Evolutionary conservation across 495 filamentous ascomycete species (phyloP), one percentile per base, ranked within the genome.

Genomic region (Aspergillus ostianus): DNA sequence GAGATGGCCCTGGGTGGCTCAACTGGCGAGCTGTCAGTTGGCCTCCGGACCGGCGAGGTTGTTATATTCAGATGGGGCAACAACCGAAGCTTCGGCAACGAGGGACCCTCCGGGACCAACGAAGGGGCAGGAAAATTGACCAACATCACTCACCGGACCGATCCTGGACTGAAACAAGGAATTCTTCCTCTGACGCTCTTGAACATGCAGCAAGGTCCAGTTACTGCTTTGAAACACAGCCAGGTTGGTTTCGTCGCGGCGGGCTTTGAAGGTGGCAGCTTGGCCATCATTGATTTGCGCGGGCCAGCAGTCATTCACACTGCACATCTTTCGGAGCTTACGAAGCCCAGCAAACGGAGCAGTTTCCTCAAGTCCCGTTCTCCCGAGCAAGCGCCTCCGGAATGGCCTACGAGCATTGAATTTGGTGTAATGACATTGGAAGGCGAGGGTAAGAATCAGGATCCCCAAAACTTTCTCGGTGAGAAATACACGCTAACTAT

Each of bases 391-490:
- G n/a, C 63, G 57, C 71, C 83, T 53, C 67, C 73, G 26, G 93
- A 95, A 68, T 96, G 85, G 85, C 85, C 85, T 29, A 90, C 87
- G 7, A 77, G 73, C 45, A 81, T 97, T 12, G 90, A 97, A 71
- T 98, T 98, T 77, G 91, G 90, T 58, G 90, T 97, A 29, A 87
- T 98, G 85, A 94, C 88, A 13, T 77, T 97, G 19, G 94, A 98
- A 48, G 90, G 88, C 0, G 93, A 97, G 73, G 83, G 85, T 87
- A 73, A 60, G 65, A 17, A 23, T 30, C 18, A 17, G 6, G 8
- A 51, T 47, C 0, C 7, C 21, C 26, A 17, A 46, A 30, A 55
- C 6, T 17, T 13, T 10, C 7, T 27, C 21, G 51, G 4, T 20
- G 26, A 20, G 12, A 12, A 26, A 5, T 3, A 5, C n/a, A 47